These are phyloP conservation scores for Candida manassasensis DNA, from an alignment of 805 yeast species.

Conservation along the genomic window DNA sequence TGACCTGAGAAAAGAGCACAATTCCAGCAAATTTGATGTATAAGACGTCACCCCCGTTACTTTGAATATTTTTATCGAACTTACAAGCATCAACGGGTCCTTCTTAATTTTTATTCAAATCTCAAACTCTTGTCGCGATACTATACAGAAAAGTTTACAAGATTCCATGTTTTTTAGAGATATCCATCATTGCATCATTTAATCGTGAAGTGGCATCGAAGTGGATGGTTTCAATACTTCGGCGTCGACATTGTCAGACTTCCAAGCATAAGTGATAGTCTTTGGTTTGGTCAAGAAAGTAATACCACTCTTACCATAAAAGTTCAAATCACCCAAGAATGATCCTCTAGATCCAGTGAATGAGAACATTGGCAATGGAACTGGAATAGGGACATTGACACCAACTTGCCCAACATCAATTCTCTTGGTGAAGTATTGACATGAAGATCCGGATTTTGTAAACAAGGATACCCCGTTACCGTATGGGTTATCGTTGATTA, in stretches of 20 bases:
- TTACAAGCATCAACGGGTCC: no score
- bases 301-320: slow-evolving; percentile 73
- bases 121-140: no score
- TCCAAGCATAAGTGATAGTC: slow-evolving; percentile 70
- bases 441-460: slow-evolving; percentile 65
- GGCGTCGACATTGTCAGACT: slow-evolving; percentile 45
- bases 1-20: no score
- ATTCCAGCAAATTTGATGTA: no score
- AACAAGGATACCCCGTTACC: slow-evolving; percentile 72
- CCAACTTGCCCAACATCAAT: slow-evolving; percentile 77
- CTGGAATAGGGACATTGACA: slow-evolving; percentile 75
- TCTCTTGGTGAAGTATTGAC: slow-evolving; percentile 63
- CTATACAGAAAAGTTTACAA: not conserved
- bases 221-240: slow-evolving; percentile 51
- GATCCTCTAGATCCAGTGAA: slow-evolving; percentile 75
- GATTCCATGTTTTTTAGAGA: not conserved
- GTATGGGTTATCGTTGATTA: slow-evolving; percentile 54
- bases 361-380: slow-evolving; percentile 76
- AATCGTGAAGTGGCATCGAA: slow-evolving; percentile 63
- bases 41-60: no score
- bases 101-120: no score
- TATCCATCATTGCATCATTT: slow-evolving; percentile 2
- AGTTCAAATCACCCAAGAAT: slow-evolving; percentile 74
- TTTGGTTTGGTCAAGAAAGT: slow-evolving; percentile 70
- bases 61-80: no score